These are phyloP conservation scores for Fusarium musae DNA, from an alignment of 2,329 filamentous ascomycete genomes.

Conservation along the genomic window DNA sequence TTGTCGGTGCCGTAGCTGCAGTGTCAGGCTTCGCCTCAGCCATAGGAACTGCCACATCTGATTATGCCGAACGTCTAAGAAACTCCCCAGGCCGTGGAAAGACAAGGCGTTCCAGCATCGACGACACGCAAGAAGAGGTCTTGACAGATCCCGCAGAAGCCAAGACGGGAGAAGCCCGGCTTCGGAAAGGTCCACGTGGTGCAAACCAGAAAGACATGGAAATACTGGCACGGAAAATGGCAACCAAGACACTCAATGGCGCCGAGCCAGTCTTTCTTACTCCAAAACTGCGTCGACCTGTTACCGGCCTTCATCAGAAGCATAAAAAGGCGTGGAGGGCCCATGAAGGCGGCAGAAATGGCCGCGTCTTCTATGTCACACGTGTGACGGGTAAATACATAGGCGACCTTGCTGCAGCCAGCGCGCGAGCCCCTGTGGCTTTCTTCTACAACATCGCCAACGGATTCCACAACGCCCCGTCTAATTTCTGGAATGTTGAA, in stretches of 20 bases:
- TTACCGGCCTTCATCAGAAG: conserved; percentile 36
- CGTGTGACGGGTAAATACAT: conserved; percentile 64
- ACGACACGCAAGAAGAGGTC: not conserved
- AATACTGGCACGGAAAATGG: conserved; percentile 45
- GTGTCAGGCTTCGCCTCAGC: conserved; percentile 72
- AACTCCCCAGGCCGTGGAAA: not conserved
- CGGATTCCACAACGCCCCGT: conserved; percentile 79
- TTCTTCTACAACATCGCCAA: conserved; percentile 75
- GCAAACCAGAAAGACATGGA: conserved; percentile 47
- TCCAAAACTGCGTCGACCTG: conserved; percentile 7
- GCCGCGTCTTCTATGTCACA: conserved; percentile 42
- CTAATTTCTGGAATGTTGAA: conserved; percentile 68
- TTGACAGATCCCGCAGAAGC: not conserved
- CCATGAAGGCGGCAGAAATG: conserved; percentile 43
- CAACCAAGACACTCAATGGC: conserved; percentile 55
- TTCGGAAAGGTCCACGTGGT: not conserved
- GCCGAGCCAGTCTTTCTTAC: conserved; percentile 56
- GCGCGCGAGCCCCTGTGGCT: conserved; percentile 73
- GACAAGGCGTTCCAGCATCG: not conserved
- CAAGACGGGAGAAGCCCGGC: not conserved
- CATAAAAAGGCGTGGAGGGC: conserved; percentile 41
- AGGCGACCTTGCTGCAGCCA: conserved; percentile 68
- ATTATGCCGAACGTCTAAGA: conserved; percentile 31
- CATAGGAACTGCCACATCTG: conserved; percentile 52
- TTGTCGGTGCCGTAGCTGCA: conserved; percentile 72